Base-by-base conservation (phyloP, 2,329 filamentous ascomycete genomes). In the Xylaria sp. region DNA sequence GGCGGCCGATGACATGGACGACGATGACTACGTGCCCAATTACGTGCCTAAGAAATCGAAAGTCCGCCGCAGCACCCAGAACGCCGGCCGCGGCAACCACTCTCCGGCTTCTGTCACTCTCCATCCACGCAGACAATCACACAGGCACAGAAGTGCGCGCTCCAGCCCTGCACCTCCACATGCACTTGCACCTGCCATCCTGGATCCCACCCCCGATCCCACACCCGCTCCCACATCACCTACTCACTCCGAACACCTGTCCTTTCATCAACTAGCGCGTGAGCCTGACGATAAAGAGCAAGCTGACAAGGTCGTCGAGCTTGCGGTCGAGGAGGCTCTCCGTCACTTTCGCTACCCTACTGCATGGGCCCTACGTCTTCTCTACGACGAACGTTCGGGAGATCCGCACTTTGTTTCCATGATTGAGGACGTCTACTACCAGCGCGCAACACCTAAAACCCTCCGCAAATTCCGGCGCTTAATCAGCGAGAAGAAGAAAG, bases 271-370 rank as follows among this genome's bases (percentile, higher is more conserved):
- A 34, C 65, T 63, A 14, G 50, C 57, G 3, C 68, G 71, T 34
- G 68, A 75, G 27, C 74, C 75, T 11, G 76, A 78, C 1, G 81
- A 83, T 69, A 83, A 81, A 69, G 83, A 84, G 47, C 76, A 83
- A 39, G 81, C 82, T 30, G 86, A 85, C 72, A 84, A 81, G 74
- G 84, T 88, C 32, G 81, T 90, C 47, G 85, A 88, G 75, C 75
- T 79, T 36, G 87, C 87, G n/a, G 86, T 90, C 34, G 84, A 88
- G 9, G 83, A 88, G 74, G 88, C 88, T 4, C 77, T 90, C 57
- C 80, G 82, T 67, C 83, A 86, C 74, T 82, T 82, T 69, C 85
- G 86, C 67, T 90, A 88, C 75, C 86, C 87, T 62, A 90, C 88
- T 8, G 89, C 88, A 1, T 90, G 85, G 81, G 88, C 88, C 50